These are phyloP conservation scores for Hypoxylon sp. DNA, from an alignment of 2,329 filamentous ascomycete genomes.

Conservation along the genomic window DNA sequence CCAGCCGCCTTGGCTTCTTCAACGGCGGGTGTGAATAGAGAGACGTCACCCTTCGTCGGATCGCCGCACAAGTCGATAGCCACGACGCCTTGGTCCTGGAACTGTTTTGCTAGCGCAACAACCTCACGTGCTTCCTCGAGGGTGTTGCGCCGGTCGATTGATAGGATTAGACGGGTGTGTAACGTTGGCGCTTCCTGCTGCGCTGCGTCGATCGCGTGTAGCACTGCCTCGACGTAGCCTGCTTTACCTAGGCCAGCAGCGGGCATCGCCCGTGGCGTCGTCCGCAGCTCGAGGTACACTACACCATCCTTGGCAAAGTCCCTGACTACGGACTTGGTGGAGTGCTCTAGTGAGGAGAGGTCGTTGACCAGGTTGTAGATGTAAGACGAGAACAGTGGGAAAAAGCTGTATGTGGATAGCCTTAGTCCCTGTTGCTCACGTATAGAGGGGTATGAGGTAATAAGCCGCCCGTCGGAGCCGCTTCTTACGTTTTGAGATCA, in stretches of 20 bases:
- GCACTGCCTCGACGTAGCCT: constrained; percentile 75
- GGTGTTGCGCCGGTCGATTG: constrained; percentile 77
- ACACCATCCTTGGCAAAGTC: constrained; percentile 80
- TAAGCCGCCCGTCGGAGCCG: not conserved
- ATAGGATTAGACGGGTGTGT: constrained; percentile 77
- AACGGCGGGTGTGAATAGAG: constrained; percentile 72
- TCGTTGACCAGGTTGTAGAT: constrained; percentile 82
- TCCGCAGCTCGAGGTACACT: constrained; percentile 82
- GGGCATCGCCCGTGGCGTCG: constrained; percentile 77
- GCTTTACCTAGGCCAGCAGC: constrained; percentile 67
- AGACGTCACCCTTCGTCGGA: constrained; percentile 72
- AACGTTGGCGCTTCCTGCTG: constrained; percentile 57
- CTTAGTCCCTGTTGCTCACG: constrained; percentile 7
- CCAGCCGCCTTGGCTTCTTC: constrained; percentile 65
- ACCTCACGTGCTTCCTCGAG: constrained; percentile 71
- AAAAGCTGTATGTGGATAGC: constrained; percentile 68
- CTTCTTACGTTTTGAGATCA: constrained; percentile 72
- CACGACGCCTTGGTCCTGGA: constrained; percentile 70
- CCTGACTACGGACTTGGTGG: constrained; percentile 73
- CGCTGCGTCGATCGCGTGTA: constrained; percentile 67
- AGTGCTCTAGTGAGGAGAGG: constrained; percentile 68
- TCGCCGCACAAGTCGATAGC: constrained; percentile 86
- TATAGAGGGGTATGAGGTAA: constrained; percentile 21
- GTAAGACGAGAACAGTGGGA: constrained; percentile 81
- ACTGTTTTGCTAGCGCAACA: constrained; percentile 71